Evolutionary conservation across 345 rosid genomes (phyloP), one percentile per base, ranked within the genome.

Genomic region (Populus alba): DNA sequence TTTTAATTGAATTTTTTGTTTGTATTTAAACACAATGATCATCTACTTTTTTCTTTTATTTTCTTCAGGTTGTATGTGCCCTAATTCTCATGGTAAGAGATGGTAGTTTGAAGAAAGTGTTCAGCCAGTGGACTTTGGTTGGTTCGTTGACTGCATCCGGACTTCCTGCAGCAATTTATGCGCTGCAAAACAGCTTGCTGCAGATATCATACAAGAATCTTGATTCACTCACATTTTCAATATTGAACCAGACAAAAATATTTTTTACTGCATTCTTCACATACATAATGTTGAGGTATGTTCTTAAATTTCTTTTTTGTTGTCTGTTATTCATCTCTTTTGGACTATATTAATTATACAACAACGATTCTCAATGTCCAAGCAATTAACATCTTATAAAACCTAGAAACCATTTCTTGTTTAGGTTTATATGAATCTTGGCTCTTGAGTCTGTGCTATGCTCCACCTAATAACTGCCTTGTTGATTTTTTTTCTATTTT

Each of bases 161-260:
- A 79, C 97, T 92, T 80, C 99, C 98, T 71, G 98, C 98, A 12
- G 97, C 95, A 51, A 90, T 97, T 53, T 97, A 97, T 68, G 99
- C 99, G 6, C 80, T 97, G 81, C 98, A 97, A 81, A 97, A 97
- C 85, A 97, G 99, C 85, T 90, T 97, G 93, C 87, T 97, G 85
- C 99, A 94, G 91, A 92, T 97, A 80, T 94, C 99, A 49, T 97
- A 97, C 90, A 87, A 86, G 86, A 92, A 86, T 88, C 98, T 97
- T 41, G 99, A 94, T 86, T 97, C 98, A 25, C 91, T 97, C 70
- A 91, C 98, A 0, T 97, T 97, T 87, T 92, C 99, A 16, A 90
- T 96, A 73, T 88, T 96, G 83, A 97, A 94, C 88, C 99, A 97
- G 90, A 97, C 97, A 15, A 97, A 97, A 83, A 90, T 97, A 77